A percentile compares a stretch with the other conserved stretches of the same genome.
Conservation (phyloP, 2,329 filamentous ascomycete species). For the Phaeosphaeriaceae sp. region DNA sequence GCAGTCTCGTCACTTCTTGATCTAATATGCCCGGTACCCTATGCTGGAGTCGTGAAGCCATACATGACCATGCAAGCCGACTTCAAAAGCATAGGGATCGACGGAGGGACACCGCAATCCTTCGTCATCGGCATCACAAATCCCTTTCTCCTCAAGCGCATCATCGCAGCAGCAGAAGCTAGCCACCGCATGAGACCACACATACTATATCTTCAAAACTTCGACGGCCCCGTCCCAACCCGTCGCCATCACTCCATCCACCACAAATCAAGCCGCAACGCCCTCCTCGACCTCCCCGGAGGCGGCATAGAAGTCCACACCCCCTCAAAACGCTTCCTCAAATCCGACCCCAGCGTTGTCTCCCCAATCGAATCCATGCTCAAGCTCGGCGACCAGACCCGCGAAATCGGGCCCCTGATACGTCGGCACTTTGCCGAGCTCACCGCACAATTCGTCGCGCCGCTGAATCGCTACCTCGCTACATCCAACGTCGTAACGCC, state of each 20-base stretch:
- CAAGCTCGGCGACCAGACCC: slow-evolving; percentile 38
- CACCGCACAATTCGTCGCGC: slow-evolving; percentile 50
- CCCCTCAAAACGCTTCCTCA: slow-evolving; percentile 47
- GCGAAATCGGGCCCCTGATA: slow-evolving; percentile 46
- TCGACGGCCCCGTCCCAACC: slow-evolving; percentile 43
- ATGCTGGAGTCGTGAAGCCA: slow-evolving; percentile 48
- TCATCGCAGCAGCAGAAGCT: slow-evolving; percentile 43
- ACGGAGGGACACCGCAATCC: slow-evolving; percentile 46
- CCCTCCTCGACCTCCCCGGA: slow-evolving; percentile 48
- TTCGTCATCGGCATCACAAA: slow-evolving; percentile 53
- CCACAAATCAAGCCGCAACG: slow-evolving; percentile 44
- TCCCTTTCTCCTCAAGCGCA: slow-evolving; percentile 50
- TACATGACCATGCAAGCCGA: slow-evolving; percentile 55
- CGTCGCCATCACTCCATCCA: slow-evolving; percentile 47
- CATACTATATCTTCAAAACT: slow-evolving; percentile 48
- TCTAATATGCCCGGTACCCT: slow-evolving; percentile 50
- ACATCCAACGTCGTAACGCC: slow-evolving; percentile 44
- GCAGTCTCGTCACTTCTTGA: slow-evolving; percentile 50
- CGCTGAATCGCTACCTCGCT: slow-evolving; percentile 50
- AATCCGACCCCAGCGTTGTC: slow-evolving; percentile 44
- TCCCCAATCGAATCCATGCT: slow-evolving; percentile 44
- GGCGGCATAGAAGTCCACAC: slow-evolving; percentile 48
- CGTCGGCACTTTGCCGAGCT: slow-evolving; percentile 52
- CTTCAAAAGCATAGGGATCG: slow-evolving; percentile 48
- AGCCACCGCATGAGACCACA: slow-evolving; percentile 45